Base-by-base conservation (phyloP, 2,329 filamentous ascomycete species). In the Penicillium freii region DNA sequence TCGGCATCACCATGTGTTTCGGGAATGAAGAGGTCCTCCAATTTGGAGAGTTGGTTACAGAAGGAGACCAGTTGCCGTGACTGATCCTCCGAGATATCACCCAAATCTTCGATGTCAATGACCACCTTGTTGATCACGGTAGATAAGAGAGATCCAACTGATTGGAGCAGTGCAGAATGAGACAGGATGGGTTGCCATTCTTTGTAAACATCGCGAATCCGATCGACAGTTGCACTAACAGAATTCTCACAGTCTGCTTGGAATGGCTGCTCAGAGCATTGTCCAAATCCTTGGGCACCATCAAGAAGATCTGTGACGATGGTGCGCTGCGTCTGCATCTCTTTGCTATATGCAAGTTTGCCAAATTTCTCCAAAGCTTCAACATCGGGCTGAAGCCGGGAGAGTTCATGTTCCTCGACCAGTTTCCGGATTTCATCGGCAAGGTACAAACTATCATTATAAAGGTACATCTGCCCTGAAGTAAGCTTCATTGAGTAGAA, bases 281-380 rank as follows among this genome's bases (percentile, higher is more conserved):
- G 80, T 27, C 76, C 74, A 69, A 88, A 87, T 17, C 84, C 84
- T 69, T 86, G 83, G 1, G 84, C 83, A 23, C 83, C 83, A 63
- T 87, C 84, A 5, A 88, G 80, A 17, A 87, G 74, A 67, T 88
- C 85, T 21, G 78, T 78, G 13, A 87, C 73, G 60, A 87, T 84
- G 1, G 83, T 86, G 52, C 84, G 78, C 63, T 88, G 85, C 2
- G 81, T 81, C 54, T 87, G 84, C 83, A 88, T 86, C 69, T 87
- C 85, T 54, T 81, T 81, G 59, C 82, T 81, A 63, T 88, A 88
- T 2, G 84, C 83, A 31, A 82, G 71, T 67, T 84, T 85, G 43
- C 82, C 84, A 62, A 86, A 87, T 49, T 76, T 79, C 57, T 86
- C 81, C 21, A 87, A 77, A 1, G 79, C 75, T 56, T 80, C 79